Base-by-base conservation (phyloP, 2,329 filamentous ascomycete species). In the Stagonosporopsis vannaccii region DNA sequence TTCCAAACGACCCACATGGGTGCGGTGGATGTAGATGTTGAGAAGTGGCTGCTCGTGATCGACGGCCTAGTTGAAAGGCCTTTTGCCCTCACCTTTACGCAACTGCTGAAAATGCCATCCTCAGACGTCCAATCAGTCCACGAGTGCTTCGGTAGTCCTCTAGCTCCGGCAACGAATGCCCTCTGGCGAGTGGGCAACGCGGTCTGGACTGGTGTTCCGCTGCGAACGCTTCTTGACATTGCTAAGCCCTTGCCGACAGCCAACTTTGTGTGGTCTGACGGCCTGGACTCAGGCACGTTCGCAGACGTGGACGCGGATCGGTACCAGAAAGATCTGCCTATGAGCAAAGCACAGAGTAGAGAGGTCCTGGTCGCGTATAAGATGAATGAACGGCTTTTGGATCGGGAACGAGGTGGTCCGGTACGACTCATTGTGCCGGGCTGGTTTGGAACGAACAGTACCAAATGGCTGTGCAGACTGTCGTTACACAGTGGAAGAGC, bases 1-100 rank as follows among this genome's bases (percentile, higher is more conserved):
- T 77, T 77, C 51, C 72, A 75, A 36, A 76, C 73, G 1, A 70
- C 75, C 12, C 74, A 77, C 52, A 73, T 76, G 69, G 74, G 73
- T 3, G 60, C 60, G 7, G 68, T 73, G 3, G 61, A 68, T 2
- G 61, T 77, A 13, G 65, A 74, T 20, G 22, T 59, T 7, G 19
- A 60, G 0, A 62, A 58, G n/a, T 76, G 71, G 66, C 53, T 58
- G 4, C 64, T 77, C 2, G 57, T 70, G 0, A 51, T 76, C 15
- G 67, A 71, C 44, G 75, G 74, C 3, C 59, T 75, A 2, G 72
- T 77, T 2, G 39, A 65, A 8, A 44, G 50, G 1, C 71, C 72
- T 0, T 71, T 71, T 13, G 51, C 62, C 5, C 45, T 75, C 5
- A 68, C 60, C 11, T 64, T 73, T 7, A n/a, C 49, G 0, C 60